Base-by-base conservation (phyloP, 352 stramenopile genomes). In the Phytopythium kandeliae region DNA sequence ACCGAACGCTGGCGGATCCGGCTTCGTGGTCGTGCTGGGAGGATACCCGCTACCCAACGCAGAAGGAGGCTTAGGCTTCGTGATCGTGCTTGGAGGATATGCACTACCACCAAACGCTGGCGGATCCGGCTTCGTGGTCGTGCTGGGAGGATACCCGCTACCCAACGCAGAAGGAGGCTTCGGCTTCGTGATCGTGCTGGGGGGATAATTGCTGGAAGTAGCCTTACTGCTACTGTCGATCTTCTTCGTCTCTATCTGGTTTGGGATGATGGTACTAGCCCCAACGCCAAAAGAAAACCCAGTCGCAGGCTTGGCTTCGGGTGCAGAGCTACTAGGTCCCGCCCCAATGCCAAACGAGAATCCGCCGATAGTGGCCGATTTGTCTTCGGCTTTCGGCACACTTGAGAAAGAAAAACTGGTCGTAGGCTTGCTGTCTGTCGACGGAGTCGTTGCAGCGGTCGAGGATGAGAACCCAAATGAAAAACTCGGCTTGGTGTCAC, bases 381-480 rank as follows among this genome's bases (percentile, higher is more conserved):
- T 47, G 12, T 24, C 13, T n/a, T 36, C 31, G 9, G 16, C 35
- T 3, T 19, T 21, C 12, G 34, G 24, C 10, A 3, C 30, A 16
- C 28, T 34, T 21, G 30, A 25, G 55, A 60, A 54, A 0, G 36
- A 56, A 41, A 58, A 63, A 6, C 50, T 45, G 34, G 12, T 31
- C 2, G 26, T 16, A 12, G 38, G 31, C 15, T 54, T 63, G 15
- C 22, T 30, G 16, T 42, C 43, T 15, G 33, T 21, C 2, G 19
- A 26, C 8, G 7, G 17, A 1, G 42, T 21, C 8, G 13, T 6
- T 25, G 25, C n/a, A 13, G 42, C 5, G 25, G 42, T 28, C 24
- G 40, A 49, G 10, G 57, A 42, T 34, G 51, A 30, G 24, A 17
- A 54, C 11, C 60, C 58, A 53, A 85, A 85, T 13, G 73, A 79